Conservation (phyloP, 305 asterid genomes). For the Fraxinus dipetala region DNA sequence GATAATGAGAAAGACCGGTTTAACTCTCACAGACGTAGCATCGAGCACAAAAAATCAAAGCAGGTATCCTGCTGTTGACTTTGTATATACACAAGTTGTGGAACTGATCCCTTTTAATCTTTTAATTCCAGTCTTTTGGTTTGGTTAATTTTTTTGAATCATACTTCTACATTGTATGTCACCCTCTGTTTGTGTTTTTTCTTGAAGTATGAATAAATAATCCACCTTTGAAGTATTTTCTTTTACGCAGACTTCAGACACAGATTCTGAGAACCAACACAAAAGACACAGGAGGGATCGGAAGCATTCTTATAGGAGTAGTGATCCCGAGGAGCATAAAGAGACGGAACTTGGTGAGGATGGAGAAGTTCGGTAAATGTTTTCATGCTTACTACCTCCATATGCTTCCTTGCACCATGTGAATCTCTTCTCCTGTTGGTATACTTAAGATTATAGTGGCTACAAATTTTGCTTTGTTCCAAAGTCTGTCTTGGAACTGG, state of each 20-base stretch:
- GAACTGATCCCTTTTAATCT: constrained; percentile 2
- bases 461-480: not conserved
- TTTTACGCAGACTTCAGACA: constrained; percentile 31
- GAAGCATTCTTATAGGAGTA: constrained; percentile 31
- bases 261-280: constrained; percentile 44
- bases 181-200: not conserved
- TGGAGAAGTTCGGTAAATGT: constrained; percentile 42
- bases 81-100: not conserved
- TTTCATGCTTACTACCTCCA: not conserved
- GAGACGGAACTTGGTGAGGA: constrained; percentile 43
- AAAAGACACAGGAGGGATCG: constrained; percentile 52
- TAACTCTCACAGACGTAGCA: constrained; percentile 46
- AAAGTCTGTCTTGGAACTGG: not conserved
- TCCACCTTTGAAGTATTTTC: not conserved
- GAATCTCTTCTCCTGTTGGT: not conserved
- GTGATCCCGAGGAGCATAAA: constrained; percentile 30
- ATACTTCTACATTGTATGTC: not conserved
- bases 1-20: constrained; percentile 52
- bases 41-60: constrained; percentile 52
- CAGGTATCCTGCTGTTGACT: constrained; percentile 31
- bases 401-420: not conserved
- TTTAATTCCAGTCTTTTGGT: not conserved
- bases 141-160: not conserved
- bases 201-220: not conserved
- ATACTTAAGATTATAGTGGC: not conserved